These are phyloP conservation scores for Lycium barbarum DNA, from an alignment of 257 asterid species.

Conservation along the genomic window DNA sequence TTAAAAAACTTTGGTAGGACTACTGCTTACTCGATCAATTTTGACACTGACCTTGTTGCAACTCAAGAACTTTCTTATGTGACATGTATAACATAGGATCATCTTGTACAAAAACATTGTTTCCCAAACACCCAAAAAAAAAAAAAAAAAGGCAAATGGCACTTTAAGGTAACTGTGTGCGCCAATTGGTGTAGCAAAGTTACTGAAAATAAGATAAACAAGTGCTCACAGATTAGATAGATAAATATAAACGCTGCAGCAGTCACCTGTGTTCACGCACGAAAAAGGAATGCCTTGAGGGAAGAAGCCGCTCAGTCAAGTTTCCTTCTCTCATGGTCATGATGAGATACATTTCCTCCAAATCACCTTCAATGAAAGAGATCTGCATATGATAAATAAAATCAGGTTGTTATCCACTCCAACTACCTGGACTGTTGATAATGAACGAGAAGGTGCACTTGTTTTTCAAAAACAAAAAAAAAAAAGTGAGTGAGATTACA, in stretches of 20 bases:
- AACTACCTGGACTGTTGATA: constrained; percentile 19
- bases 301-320: constrained; percentile 93
- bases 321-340: constrained; percentile 90
- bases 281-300: constrained; percentile 80
- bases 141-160: background rate
- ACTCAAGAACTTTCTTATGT: constrained; percentile 20
- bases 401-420: background rate
- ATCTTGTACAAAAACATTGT: constrained; percentile 2
- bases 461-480: background rate
- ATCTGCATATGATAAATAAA: constrained; percentile 55
- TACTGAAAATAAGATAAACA: constrained; percentile 12
- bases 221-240: background rate
- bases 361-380: constrained; percentile 76
- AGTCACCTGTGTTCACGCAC: constrained; percentile 87
- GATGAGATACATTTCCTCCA: constrained; percentile 93
- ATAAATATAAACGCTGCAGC: constrained; percentile 6
- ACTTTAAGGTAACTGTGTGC: constrained; percentile 3
- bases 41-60: constrained; percentile 21
- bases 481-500: background rate
- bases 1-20: background rate
- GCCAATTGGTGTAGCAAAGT: constrained; percentile 2
- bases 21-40: background rate
- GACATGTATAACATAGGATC: constrained; percentile 17
- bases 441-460: background rate
- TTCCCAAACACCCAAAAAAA: background rate